Percentiles rank a stretch among this genome's conserved stretches.
phyloP scores from a whole-genome alignment of 1,139 yeast species.

The Yamadazyma dushanensis region DNA sequence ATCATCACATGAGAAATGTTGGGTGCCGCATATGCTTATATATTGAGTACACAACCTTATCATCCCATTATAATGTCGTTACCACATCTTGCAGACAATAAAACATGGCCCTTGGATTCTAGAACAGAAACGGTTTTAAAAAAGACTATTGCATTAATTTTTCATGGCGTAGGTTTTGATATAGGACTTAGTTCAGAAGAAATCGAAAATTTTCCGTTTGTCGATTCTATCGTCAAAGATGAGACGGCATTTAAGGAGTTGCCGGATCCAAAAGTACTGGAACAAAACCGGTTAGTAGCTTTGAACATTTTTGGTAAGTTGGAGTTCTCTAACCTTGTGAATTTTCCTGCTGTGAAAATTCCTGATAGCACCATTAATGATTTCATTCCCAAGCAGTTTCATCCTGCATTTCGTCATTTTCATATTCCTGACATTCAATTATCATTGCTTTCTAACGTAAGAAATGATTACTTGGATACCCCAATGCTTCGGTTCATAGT shows the following conservation, averaged over 20 bases:
- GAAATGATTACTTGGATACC: slow-evolving; percentile 73
- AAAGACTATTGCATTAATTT: slow-evolving; percentile 71
- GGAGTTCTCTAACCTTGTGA: slow-evolving; percentile 1
- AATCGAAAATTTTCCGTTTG: slow-evolving; percentile 11
- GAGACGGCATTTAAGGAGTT: slow-evolving; percentile 8
- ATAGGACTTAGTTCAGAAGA: slow-evolving; percentile 33
- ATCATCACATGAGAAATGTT: too few relatives aligned
- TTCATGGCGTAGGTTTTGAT: slow-evolving; percentile 61
- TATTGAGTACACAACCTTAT: not conserved
- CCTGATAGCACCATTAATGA: slow-evolving; percentile 5
- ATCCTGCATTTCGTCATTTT: slow-evolving; percentile 6
- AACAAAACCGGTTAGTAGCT: slow-evolving; percentile 15
- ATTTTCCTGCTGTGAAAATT: slow-evolving; percentile 6
- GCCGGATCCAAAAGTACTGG: slow-evolving; percentile 9
- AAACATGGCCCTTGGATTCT: slow-evolving; percentile 32
- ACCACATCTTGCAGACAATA: not conserved
- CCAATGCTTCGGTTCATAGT: slow-evolving; percentile 63
- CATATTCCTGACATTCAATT: slow-evolving; percentile 8
- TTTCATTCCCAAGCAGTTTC: slow-evolving; percentile 6
- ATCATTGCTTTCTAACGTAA: slow-evolving; percentile 54
- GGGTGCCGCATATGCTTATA: not conserved
- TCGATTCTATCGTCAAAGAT: slow-evolving; percentile 14
- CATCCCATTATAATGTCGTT: not conserved
- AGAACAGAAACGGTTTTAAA: slow-evolving; percentile 57
- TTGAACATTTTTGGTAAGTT: slow-evolving; percentile 8